Percentiles rank a stretch among this genome's conserved stretches.
Evolutionary conservation across 257 asterid genomes (phyloP).

Genomic region (Buddleja alternifolia): DNA sequence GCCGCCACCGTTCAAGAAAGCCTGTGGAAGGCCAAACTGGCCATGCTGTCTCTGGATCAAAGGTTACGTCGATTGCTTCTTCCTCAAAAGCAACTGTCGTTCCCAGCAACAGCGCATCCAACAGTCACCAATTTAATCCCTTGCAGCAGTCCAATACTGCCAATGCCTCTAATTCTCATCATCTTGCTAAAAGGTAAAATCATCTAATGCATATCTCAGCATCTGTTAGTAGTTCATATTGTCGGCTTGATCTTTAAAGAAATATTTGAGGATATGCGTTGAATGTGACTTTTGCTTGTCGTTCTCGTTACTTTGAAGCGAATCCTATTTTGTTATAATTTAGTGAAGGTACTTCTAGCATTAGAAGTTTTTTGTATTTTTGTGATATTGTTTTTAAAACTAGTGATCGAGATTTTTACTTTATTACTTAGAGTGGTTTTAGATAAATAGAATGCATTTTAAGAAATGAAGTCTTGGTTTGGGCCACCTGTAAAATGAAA

Average conservation of each 20-base stretch:
- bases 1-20: conserved; percentile 99
- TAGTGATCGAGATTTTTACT: no score
- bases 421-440: no score
- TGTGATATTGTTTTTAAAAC: no score
- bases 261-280: background rate
- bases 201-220: background rate
- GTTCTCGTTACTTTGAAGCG: background rate
- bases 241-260: background rate
- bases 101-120: conserved; percentile 53
- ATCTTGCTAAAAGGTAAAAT: conserved; percentile 50
- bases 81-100: conserved; percentile 56
- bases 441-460: no score
- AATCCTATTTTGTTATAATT: background rate
- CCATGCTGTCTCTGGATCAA: conserved; percentile 75
- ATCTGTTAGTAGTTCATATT: background rate
- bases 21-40: conserved; percentile 99
- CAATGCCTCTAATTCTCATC: conserved; percentile 41
- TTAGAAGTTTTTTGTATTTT: background rate
- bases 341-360: background rate
- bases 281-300: background rate
- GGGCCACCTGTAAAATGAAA: no score
- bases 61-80: conserved; percentile 56
- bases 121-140: conserved; percentile 50
- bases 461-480: no score
- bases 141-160: conserved; percentile 44